Evolutionary conservation across 495 filamentous ascomycete genomes (phyloP), one percentile per base, ranked within the genome.

Genomic region (Aspergillus funiculosus): DNA sequence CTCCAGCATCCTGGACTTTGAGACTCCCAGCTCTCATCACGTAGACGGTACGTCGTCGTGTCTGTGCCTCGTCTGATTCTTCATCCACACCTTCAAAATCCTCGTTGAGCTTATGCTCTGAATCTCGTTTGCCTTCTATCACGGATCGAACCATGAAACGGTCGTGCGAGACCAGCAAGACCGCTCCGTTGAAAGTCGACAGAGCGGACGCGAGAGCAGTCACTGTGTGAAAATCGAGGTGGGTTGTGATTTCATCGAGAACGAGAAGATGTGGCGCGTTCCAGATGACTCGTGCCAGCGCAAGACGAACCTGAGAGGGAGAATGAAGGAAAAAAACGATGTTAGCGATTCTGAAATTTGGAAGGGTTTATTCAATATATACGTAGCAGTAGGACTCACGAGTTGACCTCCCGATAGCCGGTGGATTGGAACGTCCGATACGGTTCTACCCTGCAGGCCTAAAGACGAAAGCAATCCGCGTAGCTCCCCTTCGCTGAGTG

Each of bases 241-340:
- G 87, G n/a, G 86, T 94, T 7, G 85, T 91, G 13, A 84, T 81
- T 59, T 94, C 87, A 56, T 94, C 87, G 6, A 94, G 75, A 10
- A 94, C 74, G 17, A 94, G 74, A 18, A 85, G 69, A 20, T 88
- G 85, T 34, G 87, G 87, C 8, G 72, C 66, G 28, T 63, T 68
- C 77, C 81, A 83, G 26, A 89, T 58, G 3, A 89, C 61, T 38
- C 77, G 64, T 8, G 85, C 85, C 30, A 92, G 65, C 24, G 85
- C 79, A n/a, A 86, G 64, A 13, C 86, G 73, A n/a, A 89, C 86
- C 64, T 77, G n/a, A n/a, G n/a, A n/a, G n/a, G n/a, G n/a, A n/a
- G n/a, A n/a, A n/a, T n/a, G n/a, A n/a, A n/a, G n/a, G n/a, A 25
- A 29, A 17, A 29, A 11, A 17, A 10, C 2, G 6, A 18, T 13